Base-by-base conservation (phyloP, 805 yeast species). In the Yamadazyma ubonensis region DNA sequence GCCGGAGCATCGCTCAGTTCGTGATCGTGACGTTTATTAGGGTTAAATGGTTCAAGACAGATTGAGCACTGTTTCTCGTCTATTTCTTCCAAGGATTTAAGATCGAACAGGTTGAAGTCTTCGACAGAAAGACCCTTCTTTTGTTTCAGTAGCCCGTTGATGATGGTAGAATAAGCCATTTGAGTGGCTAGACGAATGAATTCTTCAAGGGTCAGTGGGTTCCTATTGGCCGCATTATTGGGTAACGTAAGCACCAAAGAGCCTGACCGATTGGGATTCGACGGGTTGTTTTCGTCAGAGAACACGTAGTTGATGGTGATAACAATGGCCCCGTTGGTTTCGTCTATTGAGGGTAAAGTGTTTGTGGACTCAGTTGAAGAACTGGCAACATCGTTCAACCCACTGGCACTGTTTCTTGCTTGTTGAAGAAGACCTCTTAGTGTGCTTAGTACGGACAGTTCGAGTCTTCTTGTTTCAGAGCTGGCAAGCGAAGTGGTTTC, bases 101-200 rank as follows among this genome's bases (percentile, higher is more conserved):
- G 52, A 5, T 78, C 75, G 40, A 82, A 69, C 5, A 67, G 61
- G 22, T 74, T 74, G 59, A 83, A 82, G 22, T 65, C 66, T 18
- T 74, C 75, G 16, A 67, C 57, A 0, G 82, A 63, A 3, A 81
- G 67, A 7, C 87, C 86, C 26, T 71, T 66, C 14, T 71, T 65
- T 40, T 67, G 70, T 41, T 71, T 67, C 8, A 16, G 37, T 21
- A 73, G 62, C 28, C 74, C 69, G 15, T 75, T 71, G 3, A 77
- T 69, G 26, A 83, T 75, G 11, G 86, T 78, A 28, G 82, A 65
- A 55, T 81, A 70, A 1, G 89, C 89, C 58, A 83, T 71, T 18
- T 79, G 78, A 0, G 90, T 81, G 2, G 89, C 88, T 41, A 83
- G 60, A 19, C 81, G 67, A 9, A 84, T 75, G 39, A 83, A 68